Percentiles rank a stretch among this genome's conserved stretches.
Conservation (phyloP, 2,329 filamentous ascomycete genomes). For the Lasiodiplodia hormozganensis region DNA sequence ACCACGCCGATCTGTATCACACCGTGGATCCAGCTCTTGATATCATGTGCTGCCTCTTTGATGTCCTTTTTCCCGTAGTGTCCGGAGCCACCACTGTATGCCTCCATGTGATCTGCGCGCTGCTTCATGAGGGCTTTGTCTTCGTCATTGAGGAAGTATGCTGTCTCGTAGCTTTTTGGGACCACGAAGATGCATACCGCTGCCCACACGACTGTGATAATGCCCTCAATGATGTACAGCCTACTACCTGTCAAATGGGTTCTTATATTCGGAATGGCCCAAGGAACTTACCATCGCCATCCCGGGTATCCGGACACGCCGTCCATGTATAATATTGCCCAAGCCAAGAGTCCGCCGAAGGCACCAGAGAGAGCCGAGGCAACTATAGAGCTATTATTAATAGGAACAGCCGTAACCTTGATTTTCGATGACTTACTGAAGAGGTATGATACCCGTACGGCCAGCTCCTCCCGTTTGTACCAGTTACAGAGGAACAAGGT, state of each 20-base stretch:
- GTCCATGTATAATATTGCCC: slow-evolving; percentile 41
- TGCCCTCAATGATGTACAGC: slow-evolving; percentile 43
- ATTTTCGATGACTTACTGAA: slow-evolving; percentile 33
- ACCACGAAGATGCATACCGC: slow-evolving; percentile 40
- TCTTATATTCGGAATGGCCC: background rate
- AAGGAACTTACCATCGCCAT: slow-evolving; percentile 38
- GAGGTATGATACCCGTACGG: slow-evolving; percentile 39
- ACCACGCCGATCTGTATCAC: slow-evolving; percentile 50
- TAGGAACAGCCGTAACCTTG: background rate
- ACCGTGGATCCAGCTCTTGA: slow-evolving; percentile 44
- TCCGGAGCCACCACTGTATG: slow-evolving; percentile 40
- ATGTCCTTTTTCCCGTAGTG: slow-evolving; percentile 41
- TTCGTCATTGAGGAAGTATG: slow-evolving; percentile 42
- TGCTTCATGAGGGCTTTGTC: slow-evolving; percentile 45
- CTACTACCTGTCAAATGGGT: slow-evolving; percentile 24
- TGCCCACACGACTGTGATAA: slow-evolving; percentile 41
- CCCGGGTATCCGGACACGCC: slow-evolving; percentile 37
- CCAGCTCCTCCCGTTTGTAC: slow-evolving; percentile 42
- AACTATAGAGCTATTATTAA: slow-evolving; percentile 20
- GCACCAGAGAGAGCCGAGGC: slow-evolving; percentile 39
- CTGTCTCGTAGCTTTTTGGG: slow-evolving; percentile 42
- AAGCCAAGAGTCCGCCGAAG: slow-evolving; percentile 41
- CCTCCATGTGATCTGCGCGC: slow-evolving; percentile 41
- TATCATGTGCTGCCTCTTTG: slow-evolving; percentile 41
- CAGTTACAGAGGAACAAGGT: slow-evolving; percentile 42